phyloP scores from a whole-genome alignment of 2,329 filamentous ascomycete genomes.

The Cercospora berteroae region DNA sequence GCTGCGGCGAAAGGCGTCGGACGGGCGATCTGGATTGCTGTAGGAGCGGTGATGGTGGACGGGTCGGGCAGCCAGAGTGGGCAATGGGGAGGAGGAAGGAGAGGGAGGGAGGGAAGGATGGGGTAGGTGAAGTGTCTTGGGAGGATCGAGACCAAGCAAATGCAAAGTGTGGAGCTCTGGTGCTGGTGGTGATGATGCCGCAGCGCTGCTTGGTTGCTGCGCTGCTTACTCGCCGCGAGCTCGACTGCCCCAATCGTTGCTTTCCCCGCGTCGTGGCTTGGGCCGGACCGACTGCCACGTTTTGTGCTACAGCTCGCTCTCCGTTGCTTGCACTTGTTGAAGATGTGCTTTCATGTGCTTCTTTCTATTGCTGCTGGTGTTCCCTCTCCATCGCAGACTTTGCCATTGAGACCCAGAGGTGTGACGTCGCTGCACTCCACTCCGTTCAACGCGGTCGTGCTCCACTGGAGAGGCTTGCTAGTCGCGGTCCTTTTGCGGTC shows the following conservation, averaged over 20 bases:
- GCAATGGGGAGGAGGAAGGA: neutral
- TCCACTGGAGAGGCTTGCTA: conserved; percentile 14
- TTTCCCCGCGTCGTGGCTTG: neutral
- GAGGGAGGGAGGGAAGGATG: neutral
- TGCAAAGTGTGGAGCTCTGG: conserved; percentile 8
- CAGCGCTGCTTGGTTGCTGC: neutral
- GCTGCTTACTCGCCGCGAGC: neutral
- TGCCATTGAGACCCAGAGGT: conserved; percentile 4
- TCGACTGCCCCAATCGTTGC: conserved; percentile 1
- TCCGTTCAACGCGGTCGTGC: neutral
- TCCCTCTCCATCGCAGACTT: conserved; percentile 1
- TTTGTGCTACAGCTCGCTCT: neutral
- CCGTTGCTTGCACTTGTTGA: neutral
- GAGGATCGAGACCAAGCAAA: conserved; percentile 1
- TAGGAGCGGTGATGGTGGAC: conserved; percentile 22
- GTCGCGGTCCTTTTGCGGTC: conserved; percentile 11
- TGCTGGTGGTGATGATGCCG: conserved; percentile 5
- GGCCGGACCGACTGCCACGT: neutral
- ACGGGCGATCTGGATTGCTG: conserved; percentile 24
- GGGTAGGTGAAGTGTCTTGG: neutral
- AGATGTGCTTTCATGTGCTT: neutral
- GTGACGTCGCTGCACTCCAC: conserved; percentile 10
- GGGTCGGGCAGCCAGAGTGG: conserved; percentile 17
- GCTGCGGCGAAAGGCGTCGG: conserved; percentile 20
- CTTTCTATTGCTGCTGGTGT: neutral